Conservation (phyloP, 352 stramenopile genomes). For the Phytophthora podocarpi region DNA sequence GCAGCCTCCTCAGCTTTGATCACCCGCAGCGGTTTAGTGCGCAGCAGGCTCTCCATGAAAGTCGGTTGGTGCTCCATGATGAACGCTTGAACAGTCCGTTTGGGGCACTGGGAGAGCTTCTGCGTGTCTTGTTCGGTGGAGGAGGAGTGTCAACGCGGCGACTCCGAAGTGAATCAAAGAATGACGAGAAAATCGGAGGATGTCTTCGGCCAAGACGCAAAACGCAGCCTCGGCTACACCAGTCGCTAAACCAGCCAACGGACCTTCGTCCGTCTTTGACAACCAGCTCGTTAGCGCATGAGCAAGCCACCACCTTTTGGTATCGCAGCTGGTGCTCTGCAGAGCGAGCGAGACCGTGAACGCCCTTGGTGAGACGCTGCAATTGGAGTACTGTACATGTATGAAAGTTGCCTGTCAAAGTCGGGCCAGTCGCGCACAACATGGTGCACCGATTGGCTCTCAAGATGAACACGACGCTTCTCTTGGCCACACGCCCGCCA, state of each 20-base stretch:
- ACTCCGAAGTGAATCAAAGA: slow-evolving; percentile 18
- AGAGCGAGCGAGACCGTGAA: too few relatives aligned
- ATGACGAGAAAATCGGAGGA: slow-evolving; percentile 12
- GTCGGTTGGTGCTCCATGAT: slow-evolving; percentile 42
- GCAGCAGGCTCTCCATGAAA: slow-evolving; percentile 61
- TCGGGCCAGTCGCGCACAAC: slow-evolving; percentile 13
- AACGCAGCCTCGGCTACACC: slow-evolving; percentile 8
- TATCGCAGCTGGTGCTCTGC: slow-evolving; percentile 2
- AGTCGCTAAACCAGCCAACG: slow-evolving; percentile 30
- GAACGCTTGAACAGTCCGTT: slow-evolving; percentile 1
- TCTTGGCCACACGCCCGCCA: slow-evolving; percentile 17
- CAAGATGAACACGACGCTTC: slow-evolving; percentile 5
- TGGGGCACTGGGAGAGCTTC: not conserved
- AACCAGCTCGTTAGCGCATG: slow-evolving; percentile 9
- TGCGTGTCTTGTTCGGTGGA: slow-evolving; percentile 2
- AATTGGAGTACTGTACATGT: slow-evolving; percentile 25
- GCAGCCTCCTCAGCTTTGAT: slow-evolving; percentile 79
- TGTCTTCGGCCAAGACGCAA: not conserved
- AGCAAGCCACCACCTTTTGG: slow-evolving; percentile 21
- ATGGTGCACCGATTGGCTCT: slow-evolving; percentile 12
- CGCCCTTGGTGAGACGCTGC: too few relatives aligned
- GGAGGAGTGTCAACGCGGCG: not conserved
- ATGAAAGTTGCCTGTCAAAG: slow-evolving; percentile 17
- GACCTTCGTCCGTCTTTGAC: slow-evolving; percentile 25
- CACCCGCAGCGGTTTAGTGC: slow-evolving; percentile 73